These are phyloP conservation scores for Prototheca stagnorum DNA, from an alignment of 163 green algal species.

Conservation along the genomic window DNA sequence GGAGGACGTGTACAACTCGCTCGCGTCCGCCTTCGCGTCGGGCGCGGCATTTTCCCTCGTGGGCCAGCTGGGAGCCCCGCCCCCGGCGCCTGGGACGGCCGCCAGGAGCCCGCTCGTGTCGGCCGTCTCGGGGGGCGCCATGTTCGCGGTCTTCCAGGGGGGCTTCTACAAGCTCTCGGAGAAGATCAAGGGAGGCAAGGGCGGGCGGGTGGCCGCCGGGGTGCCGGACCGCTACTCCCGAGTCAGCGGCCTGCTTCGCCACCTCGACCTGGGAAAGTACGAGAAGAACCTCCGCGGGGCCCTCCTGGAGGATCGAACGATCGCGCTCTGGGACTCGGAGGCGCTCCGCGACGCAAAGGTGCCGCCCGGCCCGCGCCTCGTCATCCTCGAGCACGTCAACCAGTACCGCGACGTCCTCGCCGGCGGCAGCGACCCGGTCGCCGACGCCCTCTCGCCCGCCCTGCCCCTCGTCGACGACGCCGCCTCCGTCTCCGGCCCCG, in stretches of 20 bases:
- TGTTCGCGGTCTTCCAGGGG: constrained; percentile 79
- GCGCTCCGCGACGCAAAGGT: constrained; percentile 68
- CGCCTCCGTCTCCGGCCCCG: no score
- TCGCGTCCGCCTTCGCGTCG: constrained; percentile 65
- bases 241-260: not conserved
- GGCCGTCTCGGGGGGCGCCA: constrained; percentile 58
- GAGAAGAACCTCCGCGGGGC: constrained; percentile 82
- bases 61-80: constrained; percentile 24
- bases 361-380: constrained; percentile 73
- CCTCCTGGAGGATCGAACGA: constrained; percentile 76
- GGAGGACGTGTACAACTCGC: constrained; percentile 71
- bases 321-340: constrained; percentile 75
- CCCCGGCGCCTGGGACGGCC: not conserved
- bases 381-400: constrained; percentile 86
- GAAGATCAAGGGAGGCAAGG: not conserved
- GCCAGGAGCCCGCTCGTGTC: constrained; percentile 41
- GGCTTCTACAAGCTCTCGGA: constrained; percentile 66
- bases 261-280: constrained; percentile 59
- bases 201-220: not conserved
- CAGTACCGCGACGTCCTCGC: constrained; percentile 55
- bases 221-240: not conserved
- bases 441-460: no score
- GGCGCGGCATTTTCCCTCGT: constrained; percentile 68
- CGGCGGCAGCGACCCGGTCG: no score
- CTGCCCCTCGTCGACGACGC: no score